Evolutionary conservation across 2,329 filamentous ascomycete species (phyloP), one percentile per base, ranked within the genome.

Genomic region (Fusarium penzigii): DNA sequence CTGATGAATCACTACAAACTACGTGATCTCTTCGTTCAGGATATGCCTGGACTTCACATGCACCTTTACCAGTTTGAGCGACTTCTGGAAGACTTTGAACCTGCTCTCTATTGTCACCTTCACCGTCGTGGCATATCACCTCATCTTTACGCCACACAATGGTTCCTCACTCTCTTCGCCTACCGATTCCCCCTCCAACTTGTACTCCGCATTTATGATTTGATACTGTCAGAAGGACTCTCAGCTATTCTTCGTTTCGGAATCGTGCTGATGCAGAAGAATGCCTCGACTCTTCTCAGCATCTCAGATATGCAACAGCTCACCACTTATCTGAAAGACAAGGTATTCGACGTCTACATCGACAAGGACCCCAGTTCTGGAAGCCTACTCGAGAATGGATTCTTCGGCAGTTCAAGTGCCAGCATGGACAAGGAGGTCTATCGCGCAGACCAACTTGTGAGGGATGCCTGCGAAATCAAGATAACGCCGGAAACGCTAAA

Each of bases 101-200:
- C 95, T 2, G 92, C 92, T 2, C 77, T 99, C 7, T 97, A 96
- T 73, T 97, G 93, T 69, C 94, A 99, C 71, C 83, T 99, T 50
- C 89, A 90, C 66, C 87, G 94, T 52, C 85, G 89, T 50, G 87
- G 90, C 59, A 94, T 99, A 49, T 89, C 89, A 9, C 89, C 94
- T 1, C 91, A 96, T 67, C 80, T 99, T 9, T 99, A 99, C 69
- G 94, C 94, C 42, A 99, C 94, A 0, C 94, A 99, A 71, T 99
- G 94, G 94, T 99, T 99, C 73, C 81, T 99, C 45, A 99, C 94
- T 0, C 80, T 99, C n/a, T 99, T 99, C 68, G 92, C 93, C 32
- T 99, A 99, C 71, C 89, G 95, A 40, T 99, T 99, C 71, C 94
- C 94, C 9, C 80, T 99, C 8, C 94, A 99, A 68, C 84, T 99